Percentiles rank a stretch among this genome's conserved stretches.
phyloP scores from a whole-genome alignment of 2,329 filamentous ascomycete species.

The Aureobasidium sp. region DNA sequence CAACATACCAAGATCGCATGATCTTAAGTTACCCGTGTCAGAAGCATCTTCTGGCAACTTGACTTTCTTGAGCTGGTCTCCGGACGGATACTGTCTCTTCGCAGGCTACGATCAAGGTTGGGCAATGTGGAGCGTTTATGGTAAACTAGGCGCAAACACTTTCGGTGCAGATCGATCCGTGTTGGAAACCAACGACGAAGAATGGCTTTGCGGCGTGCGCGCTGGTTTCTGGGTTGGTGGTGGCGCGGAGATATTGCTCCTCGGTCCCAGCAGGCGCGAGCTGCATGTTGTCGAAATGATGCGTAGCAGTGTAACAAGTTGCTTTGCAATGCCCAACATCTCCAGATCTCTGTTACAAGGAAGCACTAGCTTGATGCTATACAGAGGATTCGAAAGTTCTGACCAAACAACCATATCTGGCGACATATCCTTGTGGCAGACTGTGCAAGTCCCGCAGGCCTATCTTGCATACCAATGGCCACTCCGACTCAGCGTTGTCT shows the following conservation, averaged over 20 bases:
- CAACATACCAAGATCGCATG: constrained; percentile 83
- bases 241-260: constrained; percentile 76
- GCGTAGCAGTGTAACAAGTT: constrained; percentile 84
- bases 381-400: constrained; percentile 84
- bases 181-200: constrained; percentile 63
- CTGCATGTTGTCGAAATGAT: constrained; percentile 66
- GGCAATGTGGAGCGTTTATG: constrained; percentile 96
- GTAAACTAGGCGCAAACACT: constrained; percentile 78
- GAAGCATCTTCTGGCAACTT: constrained; percentile 60
- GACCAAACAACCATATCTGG: constrained; percentile 87
- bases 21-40: constrained; percentile 63
- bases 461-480: constrained; percentile 94
- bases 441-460: constrained; percentile 71
- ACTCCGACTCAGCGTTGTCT: constrained; percentile 78
- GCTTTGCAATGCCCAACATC: constrained; percentile 85
- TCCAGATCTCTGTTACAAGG: constrained; percentile 85
- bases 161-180: constrained; percentile 64
- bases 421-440: constrained; percentile 92
- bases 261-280: constrained; percentile 35
- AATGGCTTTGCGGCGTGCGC: constrained; percentile 73
- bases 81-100: constrained; percentile 93
- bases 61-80: constrained; percentile 75
- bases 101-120: constrained; percentile 88
- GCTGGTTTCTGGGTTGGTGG: constrained; percentile 82
- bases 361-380: constrained; percentile 80